Percentiles rank a stretch among this genome's conserved stretches.
phyloP scores from a whole-genome alignment of 169 alveolate genomes.

The Cystoisospora suis region DNA sequence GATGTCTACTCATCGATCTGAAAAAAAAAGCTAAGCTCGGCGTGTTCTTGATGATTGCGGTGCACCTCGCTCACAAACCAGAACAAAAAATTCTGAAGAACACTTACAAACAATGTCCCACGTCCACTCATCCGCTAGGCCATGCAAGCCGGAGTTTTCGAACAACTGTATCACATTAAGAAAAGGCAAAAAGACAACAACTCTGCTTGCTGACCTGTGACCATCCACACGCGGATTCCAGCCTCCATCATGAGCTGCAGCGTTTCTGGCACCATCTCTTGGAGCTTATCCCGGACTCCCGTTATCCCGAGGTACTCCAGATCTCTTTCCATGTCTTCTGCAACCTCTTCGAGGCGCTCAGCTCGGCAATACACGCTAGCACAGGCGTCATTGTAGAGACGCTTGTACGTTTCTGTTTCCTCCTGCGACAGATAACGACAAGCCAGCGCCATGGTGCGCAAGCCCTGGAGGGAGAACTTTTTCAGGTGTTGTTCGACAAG shows the following conservation, averaged over 20 bases:
- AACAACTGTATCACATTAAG: too few relatives aligned
- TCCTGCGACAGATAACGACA: conserved; percentile 53
- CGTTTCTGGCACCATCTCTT: conserved; percentile 96
- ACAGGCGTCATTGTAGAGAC: conserved; percentile 53
- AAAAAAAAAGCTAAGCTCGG: too few relatives aligned
- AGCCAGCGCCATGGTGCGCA: conserved; percentile 57
- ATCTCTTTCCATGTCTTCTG: conserved; percentile 88
- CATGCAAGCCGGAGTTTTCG: too few relatives aligned
- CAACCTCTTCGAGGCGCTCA: conserved; percentile 79
- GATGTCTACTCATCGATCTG: too few relatives aligned
- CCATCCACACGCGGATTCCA: conserved; percentile 96
- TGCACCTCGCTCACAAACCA: too few relatives aligned
- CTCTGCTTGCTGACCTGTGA: too few relatives aligned
- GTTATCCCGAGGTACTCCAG: conserved; percentile 94
- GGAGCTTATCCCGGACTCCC: conserved; percentile 96
- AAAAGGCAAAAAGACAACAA: too few relatives aligned
- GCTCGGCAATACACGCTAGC: conserved; percentile 76
- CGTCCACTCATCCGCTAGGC: too few relatives aligned
- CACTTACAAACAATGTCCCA: too few relatives aligned
- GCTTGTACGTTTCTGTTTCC: conserved; percentile 51
- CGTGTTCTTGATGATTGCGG: too few relatives aligned
- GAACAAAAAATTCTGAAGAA: too few relatives aligned
- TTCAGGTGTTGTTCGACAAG: conserved; percentile 56
- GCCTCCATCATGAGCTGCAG: conserved; percentile 92
- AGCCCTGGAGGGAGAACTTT: conserved; percentile 49